Evolutionary conservation across 2,329 filamentous ascomycete species (phyloP).

Genomic region (Catunica adiposa): DNA sequence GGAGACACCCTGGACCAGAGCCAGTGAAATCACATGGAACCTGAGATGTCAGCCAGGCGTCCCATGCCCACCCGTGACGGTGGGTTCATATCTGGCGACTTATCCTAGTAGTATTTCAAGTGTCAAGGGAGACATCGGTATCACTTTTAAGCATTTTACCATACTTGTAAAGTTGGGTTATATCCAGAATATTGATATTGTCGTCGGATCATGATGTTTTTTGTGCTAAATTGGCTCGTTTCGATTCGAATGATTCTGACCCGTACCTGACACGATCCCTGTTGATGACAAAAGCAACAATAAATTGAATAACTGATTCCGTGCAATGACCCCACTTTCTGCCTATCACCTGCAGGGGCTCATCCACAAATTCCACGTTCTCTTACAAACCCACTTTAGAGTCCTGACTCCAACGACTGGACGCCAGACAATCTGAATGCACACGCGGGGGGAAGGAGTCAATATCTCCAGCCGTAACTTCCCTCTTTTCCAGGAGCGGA

Average conservation of each 20-base stretch:
- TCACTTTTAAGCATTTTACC: too few species aligned
- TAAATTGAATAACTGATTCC: background rate
- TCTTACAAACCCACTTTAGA: background rate
- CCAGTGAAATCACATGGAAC: too few species aligned
- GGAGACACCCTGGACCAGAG: too few species aligned
- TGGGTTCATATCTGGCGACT: too few species aligned
- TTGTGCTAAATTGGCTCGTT: background rate
- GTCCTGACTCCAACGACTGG: background rate
- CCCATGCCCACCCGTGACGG: too few species aligned
- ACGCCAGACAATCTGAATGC: background rate
- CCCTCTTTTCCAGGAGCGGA: background rate
- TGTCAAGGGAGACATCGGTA: too few species aligned
- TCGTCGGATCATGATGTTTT: background rate
- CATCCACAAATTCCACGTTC: background rate
- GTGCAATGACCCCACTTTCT: background rate
- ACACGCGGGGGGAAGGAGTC: background rate
- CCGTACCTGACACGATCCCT: background rate
- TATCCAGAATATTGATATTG: too few species aligned
- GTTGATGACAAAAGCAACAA: background rate
- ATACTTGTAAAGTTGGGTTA: too few species aligned
- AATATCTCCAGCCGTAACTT: background rate
- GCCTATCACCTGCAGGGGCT: background rate
- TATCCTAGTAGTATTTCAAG: too few species aligned
- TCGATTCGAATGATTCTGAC: background rate
- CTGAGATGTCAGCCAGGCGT: too few species aligned